phyloP scores from a whole-genome alignment of 495 filamentous ascomycete genomes.

The Letharia columbiana region DNA sequence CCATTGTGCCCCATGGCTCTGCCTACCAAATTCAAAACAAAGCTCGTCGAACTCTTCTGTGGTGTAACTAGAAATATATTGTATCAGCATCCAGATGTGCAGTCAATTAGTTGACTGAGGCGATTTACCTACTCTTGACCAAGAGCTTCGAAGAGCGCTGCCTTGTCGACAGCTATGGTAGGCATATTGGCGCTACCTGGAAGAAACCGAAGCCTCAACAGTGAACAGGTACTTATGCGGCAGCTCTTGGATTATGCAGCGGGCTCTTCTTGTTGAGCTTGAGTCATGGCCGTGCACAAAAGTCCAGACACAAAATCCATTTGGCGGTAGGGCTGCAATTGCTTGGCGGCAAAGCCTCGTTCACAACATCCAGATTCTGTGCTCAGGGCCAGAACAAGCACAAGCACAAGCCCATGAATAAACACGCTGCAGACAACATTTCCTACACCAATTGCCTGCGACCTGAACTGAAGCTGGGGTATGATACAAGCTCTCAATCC shows the following conservation, averaged over 20 bases:
- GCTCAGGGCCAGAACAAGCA: constrained; percentile 1
- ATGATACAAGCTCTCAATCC: background rate
- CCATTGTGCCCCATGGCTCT: background rate
- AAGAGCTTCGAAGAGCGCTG: constrained; percentile 83
- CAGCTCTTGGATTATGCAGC: background rate
- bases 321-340: constrained; percentile 12
- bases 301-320: background rate
- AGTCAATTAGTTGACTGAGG: constrained; percentile 16
- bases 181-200: constrained; percentile 43
- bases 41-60: constrained; percentile 91
- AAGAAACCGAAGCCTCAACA: background rate
- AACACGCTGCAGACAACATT: background rate
- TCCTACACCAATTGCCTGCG: constrained; percentile 7
- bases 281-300: background rate
- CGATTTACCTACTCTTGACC: constrained; percentile 64
- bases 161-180: constrained; percentile 92
- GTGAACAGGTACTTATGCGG: background rate
- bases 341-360: constrained; percentile 16
- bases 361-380: constrained; percentile 7
- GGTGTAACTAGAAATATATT: constrained; percentile 54
- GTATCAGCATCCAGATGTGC: constrained; percentile 18
- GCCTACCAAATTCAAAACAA: constrained; percentile 92
- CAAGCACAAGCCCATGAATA: constrained; percentile 10
- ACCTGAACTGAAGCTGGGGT: background rate
- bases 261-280: background rate